phyloP scores from a whole-genome alignment of 495 filamentous ascomycete species.

The Hamigera avellanea region DNA sequence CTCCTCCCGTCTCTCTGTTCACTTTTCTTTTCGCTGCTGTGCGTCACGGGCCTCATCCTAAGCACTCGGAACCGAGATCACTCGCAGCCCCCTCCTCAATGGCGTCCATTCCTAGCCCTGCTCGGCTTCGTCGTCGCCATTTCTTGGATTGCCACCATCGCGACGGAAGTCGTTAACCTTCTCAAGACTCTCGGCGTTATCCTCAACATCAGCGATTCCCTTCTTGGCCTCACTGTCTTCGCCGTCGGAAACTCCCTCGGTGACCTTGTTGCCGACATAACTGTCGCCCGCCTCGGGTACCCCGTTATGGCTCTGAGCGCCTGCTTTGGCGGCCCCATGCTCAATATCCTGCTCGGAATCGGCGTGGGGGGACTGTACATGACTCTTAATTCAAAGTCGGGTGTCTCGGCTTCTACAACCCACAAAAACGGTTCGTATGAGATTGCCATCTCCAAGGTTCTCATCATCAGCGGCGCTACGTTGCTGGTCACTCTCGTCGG shows the following conservation, averaged over 20 bases:
- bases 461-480: conserved; percentile 71
- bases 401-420: conserved; percentile 31
- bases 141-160: conserved; percentile 93
- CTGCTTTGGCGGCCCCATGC: conserved; percentile 94
- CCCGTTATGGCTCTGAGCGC: conserved; percentile 93
- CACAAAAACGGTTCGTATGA: conserved; percentile 41
- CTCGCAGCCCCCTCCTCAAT: conserved; percentile 40
- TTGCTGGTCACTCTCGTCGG: conserved; percentile 70
- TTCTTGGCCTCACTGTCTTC: conserved; percentile 91
- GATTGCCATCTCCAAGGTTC: conserved; percentile 70
- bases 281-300: conserved; percentile 82
- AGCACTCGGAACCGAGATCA: conserved; percentile 35
- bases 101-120: conserved; percentile 69
- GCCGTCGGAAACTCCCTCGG: conserved; percentile 93
- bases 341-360: conserved; percentile 93
- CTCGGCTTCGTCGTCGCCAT: conserved; percentile 86
- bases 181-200: conserved; percentile 92
- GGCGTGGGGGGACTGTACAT: conserved; percentile 82
- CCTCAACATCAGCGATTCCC: conserved; percentile 85
- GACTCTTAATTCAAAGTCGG: conserved; percentile 44
- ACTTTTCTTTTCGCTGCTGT: conserved; percentile 55
- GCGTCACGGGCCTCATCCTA: conserved; percentile 49
- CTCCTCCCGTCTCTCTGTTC: conserved; percentile 54
- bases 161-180: conserved; percentile 90
- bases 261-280: conserved; percentile 90